A percentile compares a stretch with the other conserved stretches of the same genome.
Evolutionary conservation across 2,329 filamentous ascomycete genomes (phyloP).

Genomic region (Gnomoniopsis sp.): DNA sequence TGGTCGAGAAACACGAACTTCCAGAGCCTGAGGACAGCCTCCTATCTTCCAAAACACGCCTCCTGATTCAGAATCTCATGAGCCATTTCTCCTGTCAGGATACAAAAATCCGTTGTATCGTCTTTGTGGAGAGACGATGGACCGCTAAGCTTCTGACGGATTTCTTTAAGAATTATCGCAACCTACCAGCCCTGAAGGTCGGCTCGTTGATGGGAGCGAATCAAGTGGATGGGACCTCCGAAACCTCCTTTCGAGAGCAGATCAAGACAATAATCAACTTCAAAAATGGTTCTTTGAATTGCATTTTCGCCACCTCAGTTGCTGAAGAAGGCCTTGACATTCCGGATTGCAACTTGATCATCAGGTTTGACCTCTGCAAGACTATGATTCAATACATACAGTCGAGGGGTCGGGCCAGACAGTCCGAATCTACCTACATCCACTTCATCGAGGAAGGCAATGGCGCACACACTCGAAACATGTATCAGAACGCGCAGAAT

Average conservation of each 20-base stretch:
- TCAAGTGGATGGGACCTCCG: slow-evolving; percentile 51
- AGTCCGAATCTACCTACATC: slow-evolving; percentile 72
- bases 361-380: slow-evolving; percentile 80
- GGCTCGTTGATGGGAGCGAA: slow-evolving; percentile 55
- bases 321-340: slow-evolving; percentile 68
- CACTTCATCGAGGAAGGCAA: slow-evolving; percentile 80
- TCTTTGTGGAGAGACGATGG: slow-evolving; percentile 79
- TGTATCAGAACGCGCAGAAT: slow-evolving; percentile 58
- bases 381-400: slow-evolving; percentile 96
- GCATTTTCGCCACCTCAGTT: slow-evolving; percentile 64
- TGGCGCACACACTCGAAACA: slow-evolving; percentile 49
- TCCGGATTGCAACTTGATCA: slow-evolving; percentile 63
- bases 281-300: slow-evolving; percentile 56
- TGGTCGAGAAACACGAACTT: slow-evolving; percentile 53
- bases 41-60: slow-evolving; percentile 71
- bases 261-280: slow-evolving; percentile 68
- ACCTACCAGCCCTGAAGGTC: slow-evolving; percentile 58
- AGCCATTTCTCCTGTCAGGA: slow-evolving; percentile 54
- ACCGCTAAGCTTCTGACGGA: slow-evolving; percentile 72
- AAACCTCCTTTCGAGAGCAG: slow-evolving; percentile 70
- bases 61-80: slow-evolving; percentile 58
- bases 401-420: slow-evolving; percentile 81
- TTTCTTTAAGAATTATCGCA: slow-evolving; percentile 53
- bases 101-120: slow-evolving; percentile 64
- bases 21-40: slow-evolving; percentile 28